phyloP scores from a whole-genome alignment of 2,329 filamentous ascomycete genomes.

The Rutstroemia sp. region DNA sequence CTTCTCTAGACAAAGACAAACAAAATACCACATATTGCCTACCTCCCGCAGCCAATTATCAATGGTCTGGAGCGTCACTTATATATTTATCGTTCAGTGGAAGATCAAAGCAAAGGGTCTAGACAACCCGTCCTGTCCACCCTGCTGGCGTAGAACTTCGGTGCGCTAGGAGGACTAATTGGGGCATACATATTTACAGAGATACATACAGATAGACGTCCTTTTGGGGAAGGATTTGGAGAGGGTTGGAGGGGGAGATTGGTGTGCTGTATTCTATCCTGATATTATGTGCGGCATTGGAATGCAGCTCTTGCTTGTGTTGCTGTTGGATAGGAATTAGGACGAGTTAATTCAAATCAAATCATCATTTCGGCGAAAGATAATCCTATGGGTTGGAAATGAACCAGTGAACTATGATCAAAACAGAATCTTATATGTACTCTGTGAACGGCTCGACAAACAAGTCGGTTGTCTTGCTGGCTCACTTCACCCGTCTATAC shows the following conservation, averaged over 20 bases:
- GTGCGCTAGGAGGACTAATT: constrained; percentile 34
- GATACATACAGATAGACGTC: background rate
- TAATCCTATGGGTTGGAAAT: too few relatives aligned
- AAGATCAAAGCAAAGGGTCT: constrained; percentile 31
- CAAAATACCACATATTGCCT: constrained; percentile 31
- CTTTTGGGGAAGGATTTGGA: background rate
- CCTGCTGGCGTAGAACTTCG: constrained; percentile 29
- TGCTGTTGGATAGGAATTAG: too few relatives aligned
- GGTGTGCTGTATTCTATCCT: background rate
- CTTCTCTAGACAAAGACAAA: background rate
- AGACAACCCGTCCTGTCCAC: constrained; percentile 34
- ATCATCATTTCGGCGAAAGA: too few relatives aligned
- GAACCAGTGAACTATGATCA: too few relatives aligned
- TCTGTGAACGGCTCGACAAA: too few relatives aligned
- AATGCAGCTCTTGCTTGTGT: too few relatives aligned
- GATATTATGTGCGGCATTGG: too few relatives aligned
- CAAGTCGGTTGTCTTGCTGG: too few relatives aligned
- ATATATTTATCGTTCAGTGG: constrained; percentile 33
- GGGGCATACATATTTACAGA: constrained; percentile 27
- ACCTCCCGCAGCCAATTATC: constrained; percentile 29
- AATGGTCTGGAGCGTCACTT: constrained; percentile 32
- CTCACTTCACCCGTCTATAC: too few relatives aligned
- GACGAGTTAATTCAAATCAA: too few relatives aligned
- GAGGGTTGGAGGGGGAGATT: background rate
- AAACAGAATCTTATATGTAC: too few relatives aligned